phyloP scores from a whole-genome alignment of 2,329 filamentous ascomycete species.

The Lachnellula arida region DNA sequence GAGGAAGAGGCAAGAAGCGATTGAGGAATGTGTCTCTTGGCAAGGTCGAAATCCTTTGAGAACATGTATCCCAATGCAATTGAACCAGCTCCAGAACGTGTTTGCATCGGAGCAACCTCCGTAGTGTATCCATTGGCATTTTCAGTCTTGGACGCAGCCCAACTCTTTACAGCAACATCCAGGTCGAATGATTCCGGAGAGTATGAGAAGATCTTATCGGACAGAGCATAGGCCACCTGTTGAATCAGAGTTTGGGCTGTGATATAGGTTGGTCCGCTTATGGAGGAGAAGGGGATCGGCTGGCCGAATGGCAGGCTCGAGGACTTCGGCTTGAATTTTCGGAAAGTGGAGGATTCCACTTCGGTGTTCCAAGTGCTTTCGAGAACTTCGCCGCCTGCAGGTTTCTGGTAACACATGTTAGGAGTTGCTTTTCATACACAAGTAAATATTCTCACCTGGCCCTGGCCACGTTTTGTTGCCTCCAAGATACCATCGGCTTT shows the following conservation, averaged over 20 bases:
- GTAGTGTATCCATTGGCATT: constrained; percentile 83
- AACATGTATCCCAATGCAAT: constrained; percentile 96
- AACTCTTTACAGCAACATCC: constrained; percentile 75
- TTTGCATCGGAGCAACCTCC: constrained; percentile 75
- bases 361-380: constrained; percentile 30
- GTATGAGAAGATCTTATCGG: constrained; percentile 96
- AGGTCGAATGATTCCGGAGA: constrained; percentile 91
- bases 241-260: constrained; percentile 92
- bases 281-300: constrained; percentile 49
- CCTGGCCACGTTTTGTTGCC: constrained; percentile 14
- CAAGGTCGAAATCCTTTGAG: constrained; percentile 90
- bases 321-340: constrained; percentile 35
- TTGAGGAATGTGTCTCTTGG: constrained; percentile 88
- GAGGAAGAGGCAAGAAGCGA: constrained; percentile 82
- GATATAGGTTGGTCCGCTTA: constrained; percentile 85
- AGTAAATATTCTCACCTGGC: constrained; percentile 10
- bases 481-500: constrained; percentile 25
- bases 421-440: background rate
- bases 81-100: constrained; percentile 80
- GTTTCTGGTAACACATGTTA: constrained; percentile 19
- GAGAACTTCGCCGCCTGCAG: constrained; percentile 24
- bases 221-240: constrained; percentile 91
- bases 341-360: constrained; percentile 20
- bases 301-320: constrained; percentile 55
- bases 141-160: constrained; percentile 63